phyloP scores from a whole-genome alignment of 2,329 filamentous ascomycete species.

The Blastomyces gilchristii region DNA sequence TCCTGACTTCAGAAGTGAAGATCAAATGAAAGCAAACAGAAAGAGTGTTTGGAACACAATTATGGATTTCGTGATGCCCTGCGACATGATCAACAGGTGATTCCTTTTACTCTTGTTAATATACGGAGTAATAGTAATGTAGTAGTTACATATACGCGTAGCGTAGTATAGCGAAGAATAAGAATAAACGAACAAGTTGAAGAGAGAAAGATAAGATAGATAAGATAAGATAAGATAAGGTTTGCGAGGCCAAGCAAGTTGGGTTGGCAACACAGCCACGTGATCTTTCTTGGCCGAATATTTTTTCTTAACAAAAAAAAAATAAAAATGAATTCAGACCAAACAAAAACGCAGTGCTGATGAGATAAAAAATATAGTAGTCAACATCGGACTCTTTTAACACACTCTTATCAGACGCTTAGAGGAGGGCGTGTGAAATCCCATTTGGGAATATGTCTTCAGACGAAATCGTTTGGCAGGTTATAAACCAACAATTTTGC shows the following conservation, averaged over 20 bases:
- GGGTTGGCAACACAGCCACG: background rate
- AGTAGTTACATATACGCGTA: no score
- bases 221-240: background rate
- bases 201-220: no score
- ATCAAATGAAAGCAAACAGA: background rate
- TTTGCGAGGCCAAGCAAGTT: no score
- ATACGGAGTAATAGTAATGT: no score
- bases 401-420: background rate
- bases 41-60: background rate
- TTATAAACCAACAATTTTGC: constrained; percentile 93
- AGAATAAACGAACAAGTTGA: no score
- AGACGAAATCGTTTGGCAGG: constrained; percentile 95
- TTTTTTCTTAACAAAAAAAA: background rate
- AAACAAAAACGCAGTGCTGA: no score
- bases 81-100: background rate
- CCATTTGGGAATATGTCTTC: constrained; percentile 54
- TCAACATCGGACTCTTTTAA: background rate
- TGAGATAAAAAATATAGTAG: background rate
- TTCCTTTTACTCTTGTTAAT: background rate
- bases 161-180: no score
- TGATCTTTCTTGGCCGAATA: background rate
- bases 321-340: no score
- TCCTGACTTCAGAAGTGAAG: background rate
- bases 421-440: background rate
- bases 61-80: background rate